These are phyloP conservation scores for Auriscalpium microsporum DNA, from an alignment of 768 basidiomycete genomes.

Conservation along the genomic window DNA sequence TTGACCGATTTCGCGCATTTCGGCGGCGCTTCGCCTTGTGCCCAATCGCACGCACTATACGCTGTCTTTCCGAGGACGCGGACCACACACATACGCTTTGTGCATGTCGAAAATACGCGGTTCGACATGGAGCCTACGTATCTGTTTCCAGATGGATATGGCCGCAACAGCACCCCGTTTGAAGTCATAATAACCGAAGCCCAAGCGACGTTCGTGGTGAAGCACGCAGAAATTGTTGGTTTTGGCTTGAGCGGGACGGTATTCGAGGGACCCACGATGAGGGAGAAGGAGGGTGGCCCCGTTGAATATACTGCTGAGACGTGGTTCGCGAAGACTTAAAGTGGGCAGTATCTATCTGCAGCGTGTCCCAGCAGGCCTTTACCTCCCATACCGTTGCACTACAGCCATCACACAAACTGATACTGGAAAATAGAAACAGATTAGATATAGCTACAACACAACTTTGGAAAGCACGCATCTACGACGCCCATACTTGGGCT, in stretches of 20 bases:
- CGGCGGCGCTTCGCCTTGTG: not conserved
- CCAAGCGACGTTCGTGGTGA: not conserved
- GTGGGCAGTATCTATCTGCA: no score
- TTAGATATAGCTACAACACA: no score
- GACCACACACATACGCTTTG: not conserved
- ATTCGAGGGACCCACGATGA: not conserved
- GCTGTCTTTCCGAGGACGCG: not conserved
- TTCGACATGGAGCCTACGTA: not conserved
- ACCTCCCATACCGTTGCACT: no score
- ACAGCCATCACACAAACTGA: no score
- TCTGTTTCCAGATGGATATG: not conserved
- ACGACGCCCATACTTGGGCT: constrained; percentile 78
- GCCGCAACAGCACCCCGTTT: not conserved
- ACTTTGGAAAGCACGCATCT: constrained; percentile 1
- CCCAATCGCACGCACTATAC: not conserved
- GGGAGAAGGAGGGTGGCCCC: not conserved
- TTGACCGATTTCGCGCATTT: not conserved
- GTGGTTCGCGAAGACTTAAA: not conserved
- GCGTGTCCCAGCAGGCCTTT: no score
- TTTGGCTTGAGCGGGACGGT: not conserved
- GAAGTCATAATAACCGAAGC: not conserved
- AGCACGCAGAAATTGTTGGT: not conserved
- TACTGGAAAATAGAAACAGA: no score
- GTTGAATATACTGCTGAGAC: not conserved
- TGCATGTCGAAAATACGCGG: not conserved